These are phyloP conservation scores for Lepidium aucheri DNA, from an alignment of 345 rosid species.

Conservation along the genomic window DNA sequence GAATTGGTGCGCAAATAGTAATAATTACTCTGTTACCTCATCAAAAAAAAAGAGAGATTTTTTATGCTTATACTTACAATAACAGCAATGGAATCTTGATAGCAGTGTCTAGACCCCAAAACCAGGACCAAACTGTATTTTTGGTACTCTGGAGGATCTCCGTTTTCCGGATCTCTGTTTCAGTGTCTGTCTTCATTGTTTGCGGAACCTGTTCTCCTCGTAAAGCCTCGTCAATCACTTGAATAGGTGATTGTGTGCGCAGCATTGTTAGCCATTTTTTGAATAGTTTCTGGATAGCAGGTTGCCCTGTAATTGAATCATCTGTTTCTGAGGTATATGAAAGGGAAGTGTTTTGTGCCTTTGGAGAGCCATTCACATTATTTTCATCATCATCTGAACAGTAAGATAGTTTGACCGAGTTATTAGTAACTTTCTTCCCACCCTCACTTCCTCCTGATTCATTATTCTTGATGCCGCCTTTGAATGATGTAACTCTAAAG, in stretches of 20 bases:
- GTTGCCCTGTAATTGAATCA: slow-evolving; percentile 46
- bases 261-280: slow-evolving; percentile 72
- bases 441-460: slow-evolving; percentile 44
- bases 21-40: background rate
- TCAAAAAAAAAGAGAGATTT: background rate
- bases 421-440: slow-evolving; percentile 47
- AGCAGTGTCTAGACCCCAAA: slow-evolving; percentile 64
- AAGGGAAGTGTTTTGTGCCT: slow-evolving; percentile 50
- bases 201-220: slow-evolving; percentile 40
- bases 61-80: slow-evolving; percentile 50
- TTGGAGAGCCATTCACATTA: slow-evolving; percentile 42
- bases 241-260: slow-evolving; percentile 45
- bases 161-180: slow-evolving; percentile 33
- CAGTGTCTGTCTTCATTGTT: slow-evolving; percentile 25
- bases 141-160: slow-evolving; percentile 17
- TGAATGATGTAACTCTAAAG: slow-evolving; percentile 64
- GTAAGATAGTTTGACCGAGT: slow-evolving; percentile 60
- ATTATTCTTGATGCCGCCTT: slow-evolving; percentile 56
- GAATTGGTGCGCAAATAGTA: background rate
- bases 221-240: slow-evolving; percentile 43
- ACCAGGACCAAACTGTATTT: slow-evolving; percentile 37
- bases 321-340: slow-evolving; percentile 56
- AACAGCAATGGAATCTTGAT: slow-evolving; percentile 60
- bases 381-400: slow-evolving; percentile 56
- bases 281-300: slow-evolving; percentile 68